These are phyloP conservation scores for Whalleya microplaca DNA, from an alignment of 2,329 filamentous ascomycete genomes.

Conservation along the genomic window DNA sequence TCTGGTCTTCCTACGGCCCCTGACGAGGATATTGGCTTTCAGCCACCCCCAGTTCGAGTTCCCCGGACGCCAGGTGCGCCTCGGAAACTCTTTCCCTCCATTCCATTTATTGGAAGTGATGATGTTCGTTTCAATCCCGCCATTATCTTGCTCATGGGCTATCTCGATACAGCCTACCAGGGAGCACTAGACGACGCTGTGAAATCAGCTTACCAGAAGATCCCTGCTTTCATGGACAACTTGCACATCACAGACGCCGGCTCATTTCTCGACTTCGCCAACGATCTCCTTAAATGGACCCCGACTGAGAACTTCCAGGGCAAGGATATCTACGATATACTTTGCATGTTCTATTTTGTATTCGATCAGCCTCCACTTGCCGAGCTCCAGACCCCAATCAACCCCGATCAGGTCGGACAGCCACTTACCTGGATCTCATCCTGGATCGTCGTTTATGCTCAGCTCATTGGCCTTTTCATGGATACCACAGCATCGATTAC, in stretches of 20 bases:
- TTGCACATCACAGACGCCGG: slow-evolving; percentile 24
- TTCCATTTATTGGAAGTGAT: not conserved
- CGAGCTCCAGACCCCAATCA: slow-evolving; percentile 27
- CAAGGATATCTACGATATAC: slow-evolving; percentile 40
- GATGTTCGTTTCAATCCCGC: not conserved
- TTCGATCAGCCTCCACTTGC: slow-evolving; percentile 40
- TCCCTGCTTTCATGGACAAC: slow-evolving; percentile 13
- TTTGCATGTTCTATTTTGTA: slow-evolving; percentile 46
- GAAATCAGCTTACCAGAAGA: not conserved
- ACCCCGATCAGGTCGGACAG: slow-evolving; percentile 33
- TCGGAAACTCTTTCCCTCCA: not conserved
- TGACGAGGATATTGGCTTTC: not conserved
- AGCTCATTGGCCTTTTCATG: slow-evolving; percentile 41
- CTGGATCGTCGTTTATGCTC: slow-evolving; percentile 45
- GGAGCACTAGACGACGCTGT: not conserved
- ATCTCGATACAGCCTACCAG: not conserved
- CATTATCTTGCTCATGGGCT: not conserved
- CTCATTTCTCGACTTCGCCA: slow-evolving; percentile 32
- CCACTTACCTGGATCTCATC: slow-evolving; percentile 40
- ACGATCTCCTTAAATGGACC: slow-evolving; percentile 41
- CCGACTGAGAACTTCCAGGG: slow-evolving; percentile 41
- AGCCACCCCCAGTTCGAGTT: no score
- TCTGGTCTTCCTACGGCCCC: not conserved
- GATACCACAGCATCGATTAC: slow-evolving; percentile 40
- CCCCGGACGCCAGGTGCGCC: not conserved